Evolutionary conservation across 1,284 basidiomycete genomes (phyloP).

Genomic region (Tilletia caries): DNA sequence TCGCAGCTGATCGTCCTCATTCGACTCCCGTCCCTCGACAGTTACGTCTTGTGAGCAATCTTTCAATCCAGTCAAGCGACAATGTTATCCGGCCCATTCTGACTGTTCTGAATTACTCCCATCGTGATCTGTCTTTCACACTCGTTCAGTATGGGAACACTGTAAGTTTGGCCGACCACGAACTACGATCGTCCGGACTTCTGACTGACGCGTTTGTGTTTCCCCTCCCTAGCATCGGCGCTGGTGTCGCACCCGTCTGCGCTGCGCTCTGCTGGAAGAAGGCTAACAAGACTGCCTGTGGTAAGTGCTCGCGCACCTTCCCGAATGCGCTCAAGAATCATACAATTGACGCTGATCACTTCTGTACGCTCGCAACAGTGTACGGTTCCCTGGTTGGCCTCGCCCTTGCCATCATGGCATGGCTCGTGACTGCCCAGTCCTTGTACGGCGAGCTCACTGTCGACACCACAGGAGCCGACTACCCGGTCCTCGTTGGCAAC

Average conservation of each 20-base stretch:
- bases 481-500: slow-evolving; percentile 70
- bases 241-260: slow-evolving; percentile 81
- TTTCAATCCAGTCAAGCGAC: too few species aligned
- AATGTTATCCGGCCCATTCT: too few species aligned
- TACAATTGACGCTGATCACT: slow-evolving; percentile 13
- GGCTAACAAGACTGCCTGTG: slow-evolving; percentile 32
- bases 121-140: neutral
- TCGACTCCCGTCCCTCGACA: slow-evolving; percentile 10
- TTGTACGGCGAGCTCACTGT: slow-evolving; percentile 80
- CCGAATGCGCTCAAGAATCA: too few species aligned
- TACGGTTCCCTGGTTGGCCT: slow-evolving; percentile 71
- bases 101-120: neutral
- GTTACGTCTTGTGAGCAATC: slow-evolving; percentile 18
- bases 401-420: slow-evolving; percentile 67
- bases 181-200: neutral
- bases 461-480: slow-evolving; percentile 64
- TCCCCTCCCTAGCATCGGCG: slow-evolving; percentile 61
- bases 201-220: neutral
- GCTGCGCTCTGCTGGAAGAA: slow-evolving; percentile 59
- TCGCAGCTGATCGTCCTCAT: neutral
- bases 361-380: slow-evolving; percentile 54
- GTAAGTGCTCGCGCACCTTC: neutral
- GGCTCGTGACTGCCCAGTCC: slow-evolving; percentile 71
- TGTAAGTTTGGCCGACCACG: neutral
- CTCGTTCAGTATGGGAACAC: neutral